Evolutionary conservation across 2,329 filamentous ascomycete species (phyloP).

Genomic region (Trichoderma koningii): DNA sequence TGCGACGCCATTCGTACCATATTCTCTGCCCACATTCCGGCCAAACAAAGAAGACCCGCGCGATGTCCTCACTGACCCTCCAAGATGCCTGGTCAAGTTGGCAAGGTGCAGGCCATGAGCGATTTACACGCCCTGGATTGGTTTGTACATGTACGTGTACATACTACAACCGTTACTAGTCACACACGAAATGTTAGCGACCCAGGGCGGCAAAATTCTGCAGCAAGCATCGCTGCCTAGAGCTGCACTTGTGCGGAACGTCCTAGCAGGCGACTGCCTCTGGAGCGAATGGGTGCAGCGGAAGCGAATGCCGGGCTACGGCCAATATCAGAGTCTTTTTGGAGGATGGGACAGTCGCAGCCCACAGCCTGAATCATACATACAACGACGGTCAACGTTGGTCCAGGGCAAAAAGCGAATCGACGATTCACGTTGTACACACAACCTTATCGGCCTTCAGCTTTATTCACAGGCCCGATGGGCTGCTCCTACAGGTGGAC

Average conservation of each 20-base stretch:
- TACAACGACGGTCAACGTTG: no score
- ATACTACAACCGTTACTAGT: slow-evolving; percentile 1
- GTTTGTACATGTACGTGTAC: background rate
- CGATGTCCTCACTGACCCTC: slow-evolving; percentile 3
- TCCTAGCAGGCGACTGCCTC: background rate
- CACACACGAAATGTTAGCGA: slow-evolving; percentile 3
- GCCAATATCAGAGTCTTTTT: background rate
- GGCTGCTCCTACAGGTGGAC: background rate
- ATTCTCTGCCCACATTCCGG: slow-evolving; percentile 10
- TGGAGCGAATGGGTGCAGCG: background rate
- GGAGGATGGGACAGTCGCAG: background rate
- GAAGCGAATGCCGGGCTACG: slow-evolving; percentile 1
- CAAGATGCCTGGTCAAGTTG: background rate
- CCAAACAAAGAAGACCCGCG: slow-evolving; percentile 2
- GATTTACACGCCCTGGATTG: slow-evolving; percentile 21
- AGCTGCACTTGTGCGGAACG: slow-evolving; percentile 4
- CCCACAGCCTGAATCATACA: background rate
- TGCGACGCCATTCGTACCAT: background rate
- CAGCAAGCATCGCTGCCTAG: background rate
- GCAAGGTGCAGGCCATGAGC: slow-evolving; percentile 10
- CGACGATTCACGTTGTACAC: background rate
- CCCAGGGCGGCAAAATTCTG: slow-evolving; percentile 18
- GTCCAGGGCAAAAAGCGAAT: background rate
- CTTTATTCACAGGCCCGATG: background rate
- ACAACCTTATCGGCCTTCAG: background rate